phyloP scores from a whole-genome alignment of 768 basidiomycete species.

The Chalciporus pseudorubinellus region DNA sequence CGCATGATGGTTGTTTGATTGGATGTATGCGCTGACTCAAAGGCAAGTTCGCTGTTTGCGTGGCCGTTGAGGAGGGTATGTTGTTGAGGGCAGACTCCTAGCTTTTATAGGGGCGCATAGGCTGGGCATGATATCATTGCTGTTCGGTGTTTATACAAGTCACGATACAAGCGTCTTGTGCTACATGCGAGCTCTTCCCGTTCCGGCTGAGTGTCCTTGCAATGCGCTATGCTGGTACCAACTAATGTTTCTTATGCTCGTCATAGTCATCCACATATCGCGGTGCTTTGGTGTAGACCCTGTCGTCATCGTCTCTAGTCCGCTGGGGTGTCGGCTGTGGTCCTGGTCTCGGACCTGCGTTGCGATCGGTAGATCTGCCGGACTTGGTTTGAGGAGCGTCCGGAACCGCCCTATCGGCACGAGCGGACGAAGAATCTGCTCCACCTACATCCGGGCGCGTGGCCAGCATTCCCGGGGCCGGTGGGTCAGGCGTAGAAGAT shows the following conservation, averaged over 20 bases:
- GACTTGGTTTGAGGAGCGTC: conserved; percentile 4
- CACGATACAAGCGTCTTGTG: too few relatives aligned
- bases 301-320: not conserved
- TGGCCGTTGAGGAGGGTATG: conserved; percentile 1
- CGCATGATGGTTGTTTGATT: conserved; percentile 21
- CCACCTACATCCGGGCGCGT: not conserved
- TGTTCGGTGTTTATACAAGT: conserved; percentile 5
- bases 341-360: not conserved
- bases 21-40: not conserved
- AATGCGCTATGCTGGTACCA: not conserved
- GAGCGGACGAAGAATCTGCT: not conserved
- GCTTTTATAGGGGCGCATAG: conserved; percentile 21
- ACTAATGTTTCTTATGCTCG: not conserved
- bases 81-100: conserved; percentile 17
- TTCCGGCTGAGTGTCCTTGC: too few relatives aligned
- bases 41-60: not conserved
- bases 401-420: conserved; percentile 1
- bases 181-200: too few relatives aligned
- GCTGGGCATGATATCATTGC: conserved; percentile 28
- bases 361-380: not conserved
- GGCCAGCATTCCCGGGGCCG: not conserved
- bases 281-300: conserved; percentile 9
- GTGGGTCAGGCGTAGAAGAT: not conserved
- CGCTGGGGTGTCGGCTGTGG: conserved; percentile 7
- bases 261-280: not conserved